phyloP scores from a whole-genome alignment of 495 filamentous ascomycete genomes.

The Penicillium cosmopolitanum region DNA sequence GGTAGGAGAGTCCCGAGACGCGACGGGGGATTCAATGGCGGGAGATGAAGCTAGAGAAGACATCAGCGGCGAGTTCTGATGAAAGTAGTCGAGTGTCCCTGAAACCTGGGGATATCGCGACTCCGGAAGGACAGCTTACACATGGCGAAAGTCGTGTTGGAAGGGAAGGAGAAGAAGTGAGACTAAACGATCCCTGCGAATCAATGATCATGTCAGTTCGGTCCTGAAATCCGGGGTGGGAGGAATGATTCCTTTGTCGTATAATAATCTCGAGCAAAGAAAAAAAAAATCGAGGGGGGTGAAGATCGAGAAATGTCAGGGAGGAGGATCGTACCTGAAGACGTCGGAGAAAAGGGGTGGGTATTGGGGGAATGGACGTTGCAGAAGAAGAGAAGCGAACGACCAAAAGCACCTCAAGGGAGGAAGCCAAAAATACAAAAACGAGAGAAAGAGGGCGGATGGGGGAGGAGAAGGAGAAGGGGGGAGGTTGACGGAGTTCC shows the following conservation, averaged over 20 bases:
- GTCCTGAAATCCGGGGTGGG: neutral
- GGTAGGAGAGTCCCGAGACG: slow-evolving; percentile 39
- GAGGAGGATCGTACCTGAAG: slow-evolving; percentile 23
- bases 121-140: slow-evolving; percentile 40
- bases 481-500: slow-evolving; percentile 11
- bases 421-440: slow-evolving; percentile 26
- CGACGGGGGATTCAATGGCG: slow-evolving; percentile 43
- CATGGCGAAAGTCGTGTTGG: slow-evolving; percentile 39
- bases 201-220: slow-evolving; percentile 8
- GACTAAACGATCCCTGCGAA: slow-evolving; percentile 36
- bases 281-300: slow-evolving; percentile 16
- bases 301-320: slow-evolving; percentile 19
- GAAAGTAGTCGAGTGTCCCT: neutral
- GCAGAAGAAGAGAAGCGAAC: slow-evolving; percentile 18
- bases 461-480: slow-evolving; percentile 22
- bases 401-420: slow-evolving; percentile 13
- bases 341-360: slow-evolving; percentile 18
- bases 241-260: neutral
- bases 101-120: slow-evolving; percentile 16
- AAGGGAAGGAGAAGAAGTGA: slow-evolving; percentile 7
- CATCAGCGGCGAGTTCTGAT: slow-evolving; percentile 34
- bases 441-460: slow-evolving; percentile 24
- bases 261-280: slow-evolving; percentile 9
- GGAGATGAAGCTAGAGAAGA: slow-evolving; percentile 43
- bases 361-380: slow-evolving; percentile 11